These are phyloP conservation scores for Botryosphaeria dothidea DNA, from an alignment of 2,329 filamentous ascomycete genomes.

Conservation along the genomic window DNA sequence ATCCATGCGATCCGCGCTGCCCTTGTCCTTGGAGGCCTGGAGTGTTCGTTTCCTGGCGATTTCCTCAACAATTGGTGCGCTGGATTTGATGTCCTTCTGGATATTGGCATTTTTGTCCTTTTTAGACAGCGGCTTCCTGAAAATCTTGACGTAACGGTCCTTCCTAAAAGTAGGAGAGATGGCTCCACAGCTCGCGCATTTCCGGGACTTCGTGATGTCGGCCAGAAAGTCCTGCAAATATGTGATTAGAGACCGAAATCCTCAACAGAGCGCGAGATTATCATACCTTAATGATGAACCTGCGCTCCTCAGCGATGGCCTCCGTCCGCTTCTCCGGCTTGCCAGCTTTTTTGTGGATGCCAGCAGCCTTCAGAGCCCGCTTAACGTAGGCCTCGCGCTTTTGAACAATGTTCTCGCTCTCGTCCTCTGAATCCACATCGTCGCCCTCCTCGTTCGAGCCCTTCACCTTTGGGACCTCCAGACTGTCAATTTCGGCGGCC, in stretches of 20 bases:
- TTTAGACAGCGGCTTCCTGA: slow-evolving; percentile 73
- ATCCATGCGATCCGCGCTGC: slow-evolving; percentile 48
- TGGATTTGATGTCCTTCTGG: slow-evolving; percentile 64
- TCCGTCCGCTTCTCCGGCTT: slow-evolving; percentile 72
- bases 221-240: slow-evolving; percentile 67
- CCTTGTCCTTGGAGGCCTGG: slow-evolving; percentile 43
- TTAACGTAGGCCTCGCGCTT: slow-evolving; percentile 70
- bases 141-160: slow-evolving; percentile 90
- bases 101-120: slow-evolving; percentile 81
- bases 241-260: not conserved
- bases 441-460: slow-evolving; percentile 36
- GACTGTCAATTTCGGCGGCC: slow-evolving; percentile 53
- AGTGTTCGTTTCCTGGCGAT: not conserved
- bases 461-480: slow-evolving; percentile 42
- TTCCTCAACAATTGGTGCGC: slow-evolving; percentile 61
- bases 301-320: slow-evolving; percentile 74
- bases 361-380: slow-evolving; percentile 65
- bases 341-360: slow-evolving; percentile 42
- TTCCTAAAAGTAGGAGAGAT: slow-evolving; percentile 84
- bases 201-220: slow-evolving; percentile 67
- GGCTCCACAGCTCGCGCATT: slow-evolving; percentile 68
- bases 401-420: slow-evolving; percentile 56
- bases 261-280: not conserved
- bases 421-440: slow-evolving; percentile 59
- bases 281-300: slow-evolving; percentile 66